Evolutionary conservation across 169 alveolate genomes (phyloP).

Genomic region (Plasmodium coatneyi): DNA sequence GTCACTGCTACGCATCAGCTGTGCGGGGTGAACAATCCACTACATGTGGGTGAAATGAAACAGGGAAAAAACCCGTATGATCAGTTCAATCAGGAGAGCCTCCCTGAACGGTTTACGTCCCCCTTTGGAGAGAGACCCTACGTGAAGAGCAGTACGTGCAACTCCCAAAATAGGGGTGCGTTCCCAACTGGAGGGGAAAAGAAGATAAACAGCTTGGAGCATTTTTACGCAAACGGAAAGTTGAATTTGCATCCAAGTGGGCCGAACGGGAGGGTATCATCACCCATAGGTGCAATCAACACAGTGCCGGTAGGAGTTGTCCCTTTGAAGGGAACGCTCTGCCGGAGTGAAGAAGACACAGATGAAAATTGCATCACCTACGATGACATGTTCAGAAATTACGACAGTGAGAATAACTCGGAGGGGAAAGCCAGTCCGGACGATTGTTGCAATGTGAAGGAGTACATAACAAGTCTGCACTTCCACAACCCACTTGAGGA

Average conservation of each 20-base stretch:
- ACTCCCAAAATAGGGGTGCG: neutral
- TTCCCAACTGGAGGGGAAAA: neutral
- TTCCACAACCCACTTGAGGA: constrained; percentile 5
- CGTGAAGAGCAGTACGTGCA: neutral
- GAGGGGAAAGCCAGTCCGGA: neutral
- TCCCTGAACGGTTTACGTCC: neutral
- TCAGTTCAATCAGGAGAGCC: neutral
- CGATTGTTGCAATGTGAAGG: constrained; percentile 12
- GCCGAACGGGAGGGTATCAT: neutral
- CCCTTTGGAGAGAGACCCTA: neutral
- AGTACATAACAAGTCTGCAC: constrained; percentile 13
- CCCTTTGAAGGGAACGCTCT: neutral
- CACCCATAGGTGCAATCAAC: neutral
- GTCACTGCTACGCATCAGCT: neutral
- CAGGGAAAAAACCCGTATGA: neutral
- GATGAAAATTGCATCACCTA: constrained; percentile 12
- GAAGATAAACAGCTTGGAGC: constrained; percentile 1
- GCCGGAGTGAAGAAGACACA: constrained; percentile 2
- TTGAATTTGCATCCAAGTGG: neutral
- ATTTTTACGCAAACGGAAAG: neutral
- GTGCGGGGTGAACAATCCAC: neutral
- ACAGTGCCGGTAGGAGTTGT: neutral
- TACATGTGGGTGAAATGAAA: neutral
- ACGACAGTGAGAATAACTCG: constrained; percentile 14
- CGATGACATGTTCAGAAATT: constrained; percentile 28